phyloP scores from a whole-genome alignment of 2,329 filamentous ascomycete species.

The Fusarium longipes region DNA sequence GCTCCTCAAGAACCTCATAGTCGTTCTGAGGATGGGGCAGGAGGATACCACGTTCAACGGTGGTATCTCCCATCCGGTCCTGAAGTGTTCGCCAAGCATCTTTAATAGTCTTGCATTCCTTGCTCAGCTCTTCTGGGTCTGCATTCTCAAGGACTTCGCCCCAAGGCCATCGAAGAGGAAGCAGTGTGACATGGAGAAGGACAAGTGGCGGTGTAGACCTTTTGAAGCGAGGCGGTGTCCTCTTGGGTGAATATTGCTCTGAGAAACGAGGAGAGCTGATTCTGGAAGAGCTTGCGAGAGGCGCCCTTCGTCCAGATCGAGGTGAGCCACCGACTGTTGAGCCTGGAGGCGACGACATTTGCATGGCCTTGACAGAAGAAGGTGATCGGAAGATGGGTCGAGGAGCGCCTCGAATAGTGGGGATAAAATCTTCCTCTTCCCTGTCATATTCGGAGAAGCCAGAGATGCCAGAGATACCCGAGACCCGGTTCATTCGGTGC shows the following conservation, averaged over 20 bases:
- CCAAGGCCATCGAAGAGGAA: constrained; percentile 77
- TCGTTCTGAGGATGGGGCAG: constrained; percentile 83
- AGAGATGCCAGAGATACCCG: constrained; percentile 65
- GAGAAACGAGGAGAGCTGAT: constrained; percentile 66
- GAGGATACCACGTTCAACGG: constrained; percentile 78
- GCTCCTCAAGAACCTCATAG: constrained; percentile 82
- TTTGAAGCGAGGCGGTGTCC: constrained; percentile 69
- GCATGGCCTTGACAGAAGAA: constrained; percentile 75
- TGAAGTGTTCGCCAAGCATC: constrained; percentile 75
- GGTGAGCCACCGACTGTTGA: constrained; percentile 68
- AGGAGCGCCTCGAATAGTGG: constrained; percentile 67
- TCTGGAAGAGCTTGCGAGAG: constrained; percentile 63
- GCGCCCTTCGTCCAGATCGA: constrained; percentile 62
- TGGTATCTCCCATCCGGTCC: constrained; percentile 77
- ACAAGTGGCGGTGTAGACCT: constrained; percentile 73
- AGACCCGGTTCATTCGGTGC: constrained; percentile 54
- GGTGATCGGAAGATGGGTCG: constrained; percentile 76
- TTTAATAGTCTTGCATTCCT: constrained; percentile 62
- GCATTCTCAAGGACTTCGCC: constrained; percentile 64
- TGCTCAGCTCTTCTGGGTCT: constrained; percentile 55
- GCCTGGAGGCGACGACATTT: constrained; percentile 74
- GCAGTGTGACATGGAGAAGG: constrained; percentile 79
- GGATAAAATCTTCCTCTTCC: constrained; percentile 61
- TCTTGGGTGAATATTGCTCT: constrained; percentile 66
- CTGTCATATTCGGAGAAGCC: constrained; percentile 62